Evolutionary conservation across 78 protist species (phyloP).

Genomic region (Chrysochromulina tobinii): DNA sequence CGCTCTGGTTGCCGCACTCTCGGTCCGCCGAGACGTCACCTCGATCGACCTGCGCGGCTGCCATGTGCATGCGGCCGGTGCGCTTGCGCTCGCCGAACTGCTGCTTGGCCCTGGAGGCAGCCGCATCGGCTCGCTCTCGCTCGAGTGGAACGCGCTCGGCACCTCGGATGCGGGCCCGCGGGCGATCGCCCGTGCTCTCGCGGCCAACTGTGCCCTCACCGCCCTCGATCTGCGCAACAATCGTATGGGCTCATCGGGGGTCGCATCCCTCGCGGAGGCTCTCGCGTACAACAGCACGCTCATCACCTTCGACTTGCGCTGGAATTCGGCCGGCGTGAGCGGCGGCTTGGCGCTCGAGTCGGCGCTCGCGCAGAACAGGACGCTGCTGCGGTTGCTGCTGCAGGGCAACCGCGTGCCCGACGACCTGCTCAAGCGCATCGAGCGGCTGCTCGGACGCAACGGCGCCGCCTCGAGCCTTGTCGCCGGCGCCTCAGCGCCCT

Average conservation of each 20-base stretch:
- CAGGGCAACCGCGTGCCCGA: slow-evolving; percentile 49
- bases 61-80: slow-evolving; percentile 41
- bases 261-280: not conserved
- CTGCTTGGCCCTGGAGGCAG: not conserved
- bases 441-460: not conserved
- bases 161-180: slow-evolving; percentile 33
- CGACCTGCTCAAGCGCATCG: slow-evolving; percentile 10
- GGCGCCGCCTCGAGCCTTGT: not conserved
- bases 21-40: not conserved
- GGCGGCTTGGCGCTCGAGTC: slow-evolving; percentile 33
- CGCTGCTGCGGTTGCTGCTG: slow-evolving; percentile 15
- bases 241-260: slow-evolving; percentile 19
- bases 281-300: slow-evolving; percentile 35
- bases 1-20: not conserved
- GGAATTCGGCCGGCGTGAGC: slow-evolving; percentile 32
- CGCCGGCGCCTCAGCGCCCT: too few species aligned
- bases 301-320: slow-evolving; percentile 28
- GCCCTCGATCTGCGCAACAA: slow-evolving; percentile 52
- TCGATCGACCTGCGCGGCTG: slow-evolving; percentile 35
- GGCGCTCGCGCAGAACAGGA: not conserved
- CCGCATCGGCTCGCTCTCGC: not conserved
- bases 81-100: slow-evolving; percentile 12
- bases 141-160: slow-evolving; percentile 59
- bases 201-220: slow-evolving; percentile 5
- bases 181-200: slow-evolving; percentile 15